A percentile compares a stretch with the other conserved stretches of the same genome.
Conservation (phyloP, 768 basidiomycete genomes). For the Agaricus subrufescens region DNA sequence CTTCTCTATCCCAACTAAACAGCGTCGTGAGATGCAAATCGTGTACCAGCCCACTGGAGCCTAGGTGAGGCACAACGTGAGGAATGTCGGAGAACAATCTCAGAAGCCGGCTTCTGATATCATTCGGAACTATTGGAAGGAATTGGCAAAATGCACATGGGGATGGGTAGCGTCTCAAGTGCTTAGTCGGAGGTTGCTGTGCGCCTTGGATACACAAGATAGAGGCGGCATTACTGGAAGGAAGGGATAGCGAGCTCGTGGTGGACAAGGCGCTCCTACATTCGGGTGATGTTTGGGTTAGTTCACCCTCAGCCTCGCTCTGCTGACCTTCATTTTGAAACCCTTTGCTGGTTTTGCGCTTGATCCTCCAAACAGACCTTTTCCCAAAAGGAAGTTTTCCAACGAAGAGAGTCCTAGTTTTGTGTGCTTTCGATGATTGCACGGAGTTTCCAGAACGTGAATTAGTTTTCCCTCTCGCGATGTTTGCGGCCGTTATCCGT, state of each 20-base stretch:
- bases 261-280: not conserved
- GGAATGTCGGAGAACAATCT: conserved; percentile 1
- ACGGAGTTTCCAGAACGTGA: not conserved
- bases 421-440: not conserved
- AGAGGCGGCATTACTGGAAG: not conserved
- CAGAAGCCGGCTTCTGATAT: not conserved
- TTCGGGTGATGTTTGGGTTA: not conserved
- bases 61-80: conserved; percentile 5
- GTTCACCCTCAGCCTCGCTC: not conserved
- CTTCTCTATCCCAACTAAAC: not conserved
- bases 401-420: not conserved
- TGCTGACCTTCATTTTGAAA: not conserved
- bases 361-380: not conserved
- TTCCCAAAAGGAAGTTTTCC: conserved; percentile 4
- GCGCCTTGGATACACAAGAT: not conserved
- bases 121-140: not conserved
- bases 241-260: not conserved
- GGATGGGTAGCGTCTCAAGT: not conserved
- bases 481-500: not conserved
- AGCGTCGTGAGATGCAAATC: conserved; percentile 14
- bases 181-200: not conserved
- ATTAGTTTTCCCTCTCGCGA: not conserved
- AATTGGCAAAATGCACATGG: conserved; percentile 7
- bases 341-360: not conserved
- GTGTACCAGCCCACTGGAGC: conserved; percentile 7